phyloP scores from a whole-genome alignment of 1,284 basidiomycete species.

The Ustilago hordei region DNA sequence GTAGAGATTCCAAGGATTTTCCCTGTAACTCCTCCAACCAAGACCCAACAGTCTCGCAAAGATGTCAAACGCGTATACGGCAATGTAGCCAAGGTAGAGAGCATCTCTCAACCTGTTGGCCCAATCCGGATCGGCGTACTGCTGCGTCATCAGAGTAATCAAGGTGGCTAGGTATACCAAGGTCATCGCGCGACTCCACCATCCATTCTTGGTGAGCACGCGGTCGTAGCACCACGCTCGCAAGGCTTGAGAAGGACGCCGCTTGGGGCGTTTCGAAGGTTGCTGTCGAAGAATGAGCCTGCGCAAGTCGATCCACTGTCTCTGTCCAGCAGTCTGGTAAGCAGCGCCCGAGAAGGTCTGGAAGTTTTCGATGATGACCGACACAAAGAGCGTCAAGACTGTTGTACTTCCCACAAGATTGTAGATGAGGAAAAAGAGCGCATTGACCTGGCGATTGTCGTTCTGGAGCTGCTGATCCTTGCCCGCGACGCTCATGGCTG shows the following conservation, averaged over 20 bases:
- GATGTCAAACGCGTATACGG: constrained; percentile 84
- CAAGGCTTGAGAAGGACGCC: constrained; percentile 74
- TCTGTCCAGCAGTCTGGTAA: constrained; percentile 82
- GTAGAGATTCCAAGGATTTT: constrained; percentile 88
- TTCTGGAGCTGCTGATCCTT: constrained; percentile 59
- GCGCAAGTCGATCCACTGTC: constrained; percentile 93
- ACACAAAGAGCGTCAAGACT: constrained; percentile 72
- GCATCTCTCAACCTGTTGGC: constrained; percentile 79
- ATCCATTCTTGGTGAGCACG: constrained; percentile 90
- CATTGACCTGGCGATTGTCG: constrained; percentile 72
- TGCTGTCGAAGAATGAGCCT: constrained; percentile 88
- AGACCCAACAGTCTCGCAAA: constrained; percentile 83
- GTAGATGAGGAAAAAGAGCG: constrained; percentile 92
- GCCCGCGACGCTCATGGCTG: constrained; percentile 84
- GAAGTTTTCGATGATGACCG: constrained; percentile 96
- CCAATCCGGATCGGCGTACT: constrained; percentile 75
- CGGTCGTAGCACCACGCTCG: constrained; percentile 91
- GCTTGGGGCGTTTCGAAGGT: constrained; percentile 83
- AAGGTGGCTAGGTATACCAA: constrained; percentile 86
- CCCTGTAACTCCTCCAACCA: constrained; percentile 83
- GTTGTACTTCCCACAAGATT: constrained; percentile 91
- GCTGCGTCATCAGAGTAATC: constrained; percentile 86
- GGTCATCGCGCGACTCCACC: constrained; percentile 89
- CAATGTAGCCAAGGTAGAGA: constrained; percentile 81
- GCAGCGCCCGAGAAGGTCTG: constrained; percentile 81